Evolutionary conservation across 441 rosid genomes (phyloP).

Genomic region (Mallotus repandus): DNA sequence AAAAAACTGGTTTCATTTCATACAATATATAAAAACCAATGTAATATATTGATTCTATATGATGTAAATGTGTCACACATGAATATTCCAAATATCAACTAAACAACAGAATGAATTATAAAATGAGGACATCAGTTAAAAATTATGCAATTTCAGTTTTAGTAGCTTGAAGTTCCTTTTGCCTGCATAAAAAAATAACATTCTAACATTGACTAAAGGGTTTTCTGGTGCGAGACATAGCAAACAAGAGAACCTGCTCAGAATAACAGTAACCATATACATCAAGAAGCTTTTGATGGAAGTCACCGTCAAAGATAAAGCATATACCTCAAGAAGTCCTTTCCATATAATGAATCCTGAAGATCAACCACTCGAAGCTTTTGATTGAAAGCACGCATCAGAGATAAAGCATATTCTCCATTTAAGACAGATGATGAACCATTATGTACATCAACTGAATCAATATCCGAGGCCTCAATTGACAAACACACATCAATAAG

Average conservation of each 20-base stretch:
- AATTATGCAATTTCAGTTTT: neutral
- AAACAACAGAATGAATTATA: neutral
- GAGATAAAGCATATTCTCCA: constrained; percentile 58
- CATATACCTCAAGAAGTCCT: constrained; percentile 64
- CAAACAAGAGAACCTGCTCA: constrained; percentile 3
- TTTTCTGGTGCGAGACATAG: neutral
- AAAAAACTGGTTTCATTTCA: neutral
- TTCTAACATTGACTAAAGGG: neutral
- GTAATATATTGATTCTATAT: neutral
- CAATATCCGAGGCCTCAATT: constrained; percentile 60
- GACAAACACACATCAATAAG: constrained; percentile 59
- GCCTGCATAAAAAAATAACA: neutral
- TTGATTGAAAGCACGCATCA: constrained; percentile 51
- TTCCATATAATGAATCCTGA: constrained; percentile 54
- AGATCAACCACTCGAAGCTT: constrained; percentile 69
- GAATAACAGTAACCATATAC: too few relatives aligned
- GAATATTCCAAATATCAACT: neutral
- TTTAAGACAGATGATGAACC: constrained; percentile 53
- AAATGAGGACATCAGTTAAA: neutral
- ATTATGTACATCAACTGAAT: constrained; percentile 60
- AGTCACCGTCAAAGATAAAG: too few relatives aligned
- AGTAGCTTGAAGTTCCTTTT: neutral
- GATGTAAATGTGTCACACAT: neutral
- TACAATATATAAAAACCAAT: neutral
- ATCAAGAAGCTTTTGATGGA: too few relatives aligned